Conservation (phyloP, 305 asterid genomes). For the Striga hermonthica region DNA sequence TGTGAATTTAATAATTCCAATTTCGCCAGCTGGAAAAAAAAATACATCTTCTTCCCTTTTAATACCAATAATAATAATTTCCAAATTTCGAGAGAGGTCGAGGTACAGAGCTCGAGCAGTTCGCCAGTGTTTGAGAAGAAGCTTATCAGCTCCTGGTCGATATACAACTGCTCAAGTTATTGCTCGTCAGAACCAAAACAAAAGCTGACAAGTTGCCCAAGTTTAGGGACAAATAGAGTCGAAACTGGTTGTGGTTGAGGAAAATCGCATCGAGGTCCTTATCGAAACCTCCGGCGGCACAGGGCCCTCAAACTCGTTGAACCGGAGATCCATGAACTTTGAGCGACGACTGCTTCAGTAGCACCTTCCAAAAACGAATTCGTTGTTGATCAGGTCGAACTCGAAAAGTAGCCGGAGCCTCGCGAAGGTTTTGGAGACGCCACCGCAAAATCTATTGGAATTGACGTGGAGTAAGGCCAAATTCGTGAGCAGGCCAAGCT, state of each 20-base stretch:
- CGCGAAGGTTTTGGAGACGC: constrained; percentile 46
- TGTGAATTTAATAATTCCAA: too few species aligned
- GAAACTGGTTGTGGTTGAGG: constrained; percentile 58
- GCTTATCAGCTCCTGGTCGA: constrained; percentile 54
- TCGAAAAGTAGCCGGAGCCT: constrained; percentile 53
- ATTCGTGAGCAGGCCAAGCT: constrained; percentile 65
- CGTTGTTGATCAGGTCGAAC: constrained; percentile 68
- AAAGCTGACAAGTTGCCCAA: constrained; percentile 70
- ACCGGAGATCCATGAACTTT: constrained; percentile 67
- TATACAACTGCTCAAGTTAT: constrained; percentile 67
- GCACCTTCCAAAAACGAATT: constrained; percentile 56
- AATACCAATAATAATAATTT: too few species aligned
- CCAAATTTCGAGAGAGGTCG: too few species aligned
- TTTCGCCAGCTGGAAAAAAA: too few species aligned
- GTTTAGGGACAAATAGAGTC: constrained; percentile 54
- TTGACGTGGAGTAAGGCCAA: constrained; percentile 63
- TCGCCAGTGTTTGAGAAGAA: too few species aligned
- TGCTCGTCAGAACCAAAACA: constrained; percentile 65
- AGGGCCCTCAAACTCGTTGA: constrained; percentile 64
- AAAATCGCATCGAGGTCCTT: constrained; percentile 65
- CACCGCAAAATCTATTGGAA: constrained; percentile 71
- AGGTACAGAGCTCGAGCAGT: too few species aligned
- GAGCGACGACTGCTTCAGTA: constrained; percentile 45
- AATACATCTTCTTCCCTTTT: too few species aligned
- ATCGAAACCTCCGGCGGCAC: constrained; percentile 57